Evolutionary conservation across 495 filamentous ascomycete species (phyloP).

Genomic region (Delitschia confertaspora): DNA sequence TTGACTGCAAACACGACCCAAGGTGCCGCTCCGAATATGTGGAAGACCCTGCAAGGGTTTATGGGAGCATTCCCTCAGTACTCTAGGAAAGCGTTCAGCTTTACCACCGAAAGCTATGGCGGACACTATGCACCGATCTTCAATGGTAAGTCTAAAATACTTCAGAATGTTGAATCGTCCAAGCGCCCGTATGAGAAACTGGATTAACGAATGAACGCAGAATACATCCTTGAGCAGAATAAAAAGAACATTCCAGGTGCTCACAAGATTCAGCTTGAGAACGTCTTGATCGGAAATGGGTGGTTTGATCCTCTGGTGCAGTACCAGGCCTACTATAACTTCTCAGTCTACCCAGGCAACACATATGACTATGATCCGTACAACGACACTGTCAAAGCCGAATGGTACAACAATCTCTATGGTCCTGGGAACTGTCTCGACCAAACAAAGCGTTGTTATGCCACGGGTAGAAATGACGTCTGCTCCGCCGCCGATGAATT

Average conservation of each 20-base stretch:
- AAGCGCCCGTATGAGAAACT: no score
- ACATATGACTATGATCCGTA: slow-evolving; percentile 46
- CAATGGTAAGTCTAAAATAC: slow-evolving; percentile 43
- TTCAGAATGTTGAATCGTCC: background rate
- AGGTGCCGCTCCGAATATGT: slow-evolving; percentile 54
- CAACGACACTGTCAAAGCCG: slow-evolving; percentile 24
- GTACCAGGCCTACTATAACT: slow-evolving; percentile 59
- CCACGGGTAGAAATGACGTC: slow-evolving; percentile 38
- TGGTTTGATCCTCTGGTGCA: slow-evolving; percentile 54
- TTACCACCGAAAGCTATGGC: slow-evolving; percentile 43
- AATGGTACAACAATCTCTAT: slow-evolving; percentile 54
- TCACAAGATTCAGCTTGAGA: slow-evolving; percentile 45
- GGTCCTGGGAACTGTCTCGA: slow-evolving; percentile 57
- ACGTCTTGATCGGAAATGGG: slow-evolving; percentile 50
- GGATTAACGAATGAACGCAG: slow-evolving; percentile 1
- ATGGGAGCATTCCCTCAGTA: slow-evolving; percentile 58
- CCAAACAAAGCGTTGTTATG: slow-evolving; percentile 44
- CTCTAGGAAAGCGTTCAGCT: slow-evolving; percentile 35
- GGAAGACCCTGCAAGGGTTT: slow-evolving; percentile 64
- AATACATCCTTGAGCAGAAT: slow-evolving; percentile 60
- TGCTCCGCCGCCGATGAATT: slow-evolving; percentile 46
- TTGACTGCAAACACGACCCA: slow-evolving; percentile 59
- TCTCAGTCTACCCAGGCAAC: slow-evolving; percentile 47
- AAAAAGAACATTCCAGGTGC: slow-evolving; percentile 42
- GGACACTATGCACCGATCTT: slow-evolving; percentile 46